phyloP scores from a whole-genome alignment of 352 stramenopile species.

The Pythium monospermum region DNA sequence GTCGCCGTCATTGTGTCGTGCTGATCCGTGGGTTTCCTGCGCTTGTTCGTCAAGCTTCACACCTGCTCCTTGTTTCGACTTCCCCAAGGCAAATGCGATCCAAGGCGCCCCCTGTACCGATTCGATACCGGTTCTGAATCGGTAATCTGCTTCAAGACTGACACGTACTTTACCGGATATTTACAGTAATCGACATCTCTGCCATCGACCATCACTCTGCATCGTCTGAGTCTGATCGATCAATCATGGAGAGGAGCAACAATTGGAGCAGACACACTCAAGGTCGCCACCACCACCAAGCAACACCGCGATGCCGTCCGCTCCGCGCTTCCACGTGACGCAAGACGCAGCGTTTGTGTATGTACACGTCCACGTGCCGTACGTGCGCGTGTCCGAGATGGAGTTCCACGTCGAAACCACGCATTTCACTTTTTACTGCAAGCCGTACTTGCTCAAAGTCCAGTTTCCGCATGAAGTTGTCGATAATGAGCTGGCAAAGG shows the following conservation, averaged over 20 bases:
- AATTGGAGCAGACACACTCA: background rate
- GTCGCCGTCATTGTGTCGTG: constrained; percentile 46
- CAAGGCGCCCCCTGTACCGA: constrained; percentile 13
- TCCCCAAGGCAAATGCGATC: constrained; percentile 11
- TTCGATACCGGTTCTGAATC: constrained; percentile 13
- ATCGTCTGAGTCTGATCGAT: background rate
- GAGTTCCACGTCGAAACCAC: constrained; percentile 88
- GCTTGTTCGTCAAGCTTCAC: constrained; percentile 2
- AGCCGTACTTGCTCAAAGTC: constrained; percentile 97
- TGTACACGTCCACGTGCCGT: constrained; percentile 86
- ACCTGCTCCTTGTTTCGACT: background rate
- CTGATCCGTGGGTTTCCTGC: constrained; percentile 28
- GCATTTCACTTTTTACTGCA: constrained; percentile 95
- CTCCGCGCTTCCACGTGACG: constrained; percentile 77
- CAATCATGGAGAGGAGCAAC: constrained; percentile 3
- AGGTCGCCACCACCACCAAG: background rate
- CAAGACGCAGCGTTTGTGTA: constrained; percentile 81
- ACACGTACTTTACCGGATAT: constrained; percentile 6
- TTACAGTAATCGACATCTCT: background rate
- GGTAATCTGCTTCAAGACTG: constrained; percentile 12
- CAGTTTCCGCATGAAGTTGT: constrained; percentile 87
- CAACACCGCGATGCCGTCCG: constrained; percentile 52
- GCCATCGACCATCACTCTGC: constrained; percentile 7
- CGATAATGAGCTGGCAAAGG: constrained; percentile 88
- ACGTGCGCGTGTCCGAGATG: constrained; percentile 89